Base-by-base conservation (phyloP, 176 grass and related monocot genomes). In the Oryza meyeriana region DNA sequence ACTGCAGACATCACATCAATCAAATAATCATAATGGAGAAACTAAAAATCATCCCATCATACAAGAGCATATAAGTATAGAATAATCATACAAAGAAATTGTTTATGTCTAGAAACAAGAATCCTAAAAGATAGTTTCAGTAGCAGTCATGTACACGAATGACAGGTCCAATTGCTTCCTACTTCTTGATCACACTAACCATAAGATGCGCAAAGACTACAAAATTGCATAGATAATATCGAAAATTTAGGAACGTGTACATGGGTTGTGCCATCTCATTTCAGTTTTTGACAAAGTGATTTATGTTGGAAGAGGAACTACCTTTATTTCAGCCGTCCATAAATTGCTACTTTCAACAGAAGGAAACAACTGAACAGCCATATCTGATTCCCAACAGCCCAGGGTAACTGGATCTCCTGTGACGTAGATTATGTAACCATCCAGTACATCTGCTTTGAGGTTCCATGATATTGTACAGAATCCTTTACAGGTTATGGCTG, bases 391-490 rank as follows among this genome's bases (percentile, higher is more conserved):
- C 95, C 95, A 98, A 71, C 90, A 93, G 63, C 95, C 95, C 74
- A 98, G 80, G 39, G 86, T 83, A 84, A 98, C 84, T 12, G 88
- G 95, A 61, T 94, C 92, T 10, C 95, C 95, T 45, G 92, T 98
- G 28, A 98, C 17, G 36, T 91, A 93, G 61, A 98, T 79, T 66
- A 87, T 67, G 61, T 84, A 89, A 64, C 90, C 90, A 89, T 94
- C 88, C 48, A 67, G 33, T 24, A 98, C 74, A 85, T 98, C 92
- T 59, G 90, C 81, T 88, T 93, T 91, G 40, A 98, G 79, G 66
- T 84, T 93, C 95, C 92, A 98, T 52, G 91, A 74, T 87, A 98
- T 81, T 57, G 81, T 93, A 84, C 88, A 91, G 78, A 93, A 87
- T 78, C 90, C 95, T 93, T 88, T 91, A 86, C 92, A 91, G 29